phyloP scores from a whole-genome alignment of 495 filamentous ascomycete species.

The Aspergillus affinis region DNA sequence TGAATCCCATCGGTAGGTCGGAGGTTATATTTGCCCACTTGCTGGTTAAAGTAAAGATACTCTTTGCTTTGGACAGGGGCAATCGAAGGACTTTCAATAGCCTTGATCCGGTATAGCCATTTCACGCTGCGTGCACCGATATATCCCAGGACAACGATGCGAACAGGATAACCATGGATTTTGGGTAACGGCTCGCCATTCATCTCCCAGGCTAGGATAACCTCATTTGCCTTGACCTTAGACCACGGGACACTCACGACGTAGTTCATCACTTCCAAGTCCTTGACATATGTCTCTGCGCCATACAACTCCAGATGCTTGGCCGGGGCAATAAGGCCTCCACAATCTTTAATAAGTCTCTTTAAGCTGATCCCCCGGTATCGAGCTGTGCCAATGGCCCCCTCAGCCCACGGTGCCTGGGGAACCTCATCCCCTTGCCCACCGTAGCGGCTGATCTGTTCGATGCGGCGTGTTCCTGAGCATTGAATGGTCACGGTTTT shows the following conservation, averaged over 20 bases:
- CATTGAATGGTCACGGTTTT: constrained; percentile 64
- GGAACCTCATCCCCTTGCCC: constrained; percentile 69
- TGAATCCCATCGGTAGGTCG: constrained; percentile 35
- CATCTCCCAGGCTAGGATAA: constrained; percentile 70
- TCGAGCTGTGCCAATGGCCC: constrained; percentile 64
- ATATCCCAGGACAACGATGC: constrained; percentile 62
- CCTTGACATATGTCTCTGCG: constrained; percentile 68
- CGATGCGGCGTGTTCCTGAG: constrained; percentile 65
- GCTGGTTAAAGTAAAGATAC: constrained; percentile 49
- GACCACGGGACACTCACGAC: constrained; percentile 61
- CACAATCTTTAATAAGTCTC: constrained; percentile 66
- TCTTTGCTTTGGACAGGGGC: constrained; percentile 46
- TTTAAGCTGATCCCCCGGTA: constrained; percentile 64
- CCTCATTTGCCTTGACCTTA: constrained; percentile 64
- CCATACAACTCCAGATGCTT: constrained; percentile 65
- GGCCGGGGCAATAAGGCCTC: constrained; percentile 53
- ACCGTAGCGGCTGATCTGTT: constrained; percentile 62
- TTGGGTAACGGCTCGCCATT: constrained; percentile 64
- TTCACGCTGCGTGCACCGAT: constrained; percentile 49
- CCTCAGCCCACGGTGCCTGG: constrained; percentile 66
- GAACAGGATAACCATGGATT: constrained; percentile 64
- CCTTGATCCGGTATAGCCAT: constrained; percentile 43
- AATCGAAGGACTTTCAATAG: constrained; percentile 38
- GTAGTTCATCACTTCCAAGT: constrained; percentile 61
- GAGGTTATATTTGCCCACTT: constrained; percentile 33